Conservation (phyloP, 345 rosid genomes). For the Psidium guajava region DNA sequence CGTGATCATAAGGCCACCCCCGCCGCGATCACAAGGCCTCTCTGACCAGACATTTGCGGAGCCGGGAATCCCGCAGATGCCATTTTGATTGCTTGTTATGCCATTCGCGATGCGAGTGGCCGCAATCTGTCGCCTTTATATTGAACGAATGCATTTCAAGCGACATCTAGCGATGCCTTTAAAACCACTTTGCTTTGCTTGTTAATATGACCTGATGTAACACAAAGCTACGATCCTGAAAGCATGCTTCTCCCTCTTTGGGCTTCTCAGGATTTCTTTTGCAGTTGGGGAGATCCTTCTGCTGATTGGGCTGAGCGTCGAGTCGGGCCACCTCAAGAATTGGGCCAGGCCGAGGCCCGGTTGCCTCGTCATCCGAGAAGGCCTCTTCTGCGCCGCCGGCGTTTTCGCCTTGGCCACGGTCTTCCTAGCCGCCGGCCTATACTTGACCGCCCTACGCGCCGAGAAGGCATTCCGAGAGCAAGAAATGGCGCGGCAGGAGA, state of each 20-base stretch:
- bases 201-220: background rate
- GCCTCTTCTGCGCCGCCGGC: slow-evolving; percentile 77
- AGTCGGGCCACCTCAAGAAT: slow-evolving; percentile 76
- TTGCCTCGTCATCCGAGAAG: slow-evolving; percentile 57
- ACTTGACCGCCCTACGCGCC: slow-evolving; percentile 68
- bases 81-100: background rate
- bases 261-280: slow-evolving; percentile 50
- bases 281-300: slow-evolving; percentile 66
- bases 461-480: slow-evolving; percentile 39
- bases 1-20: background rate
- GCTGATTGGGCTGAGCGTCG: slow-evolving; percentile 69
- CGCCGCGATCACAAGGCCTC: background rate
- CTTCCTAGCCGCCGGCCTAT: slow-evolving; percentile 55
- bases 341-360: slow-evolving; percentile 67
- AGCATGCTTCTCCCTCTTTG: background rate
- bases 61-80: background rate
- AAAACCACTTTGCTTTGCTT: background rate
- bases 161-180: background rate
- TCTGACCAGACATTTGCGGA: background rate
- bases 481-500: slow-evolving; percentile 33
- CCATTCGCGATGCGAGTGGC: background rate
- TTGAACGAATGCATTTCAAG: background rate
- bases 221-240: background rate
- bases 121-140: background rate
- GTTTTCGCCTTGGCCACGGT: slow-evolving; percentile 53